Evolutionary conservation across 2,329 filamentous ascomycete species (phyloP).

Genomic region (Lecanicillium sp.): DNA sequence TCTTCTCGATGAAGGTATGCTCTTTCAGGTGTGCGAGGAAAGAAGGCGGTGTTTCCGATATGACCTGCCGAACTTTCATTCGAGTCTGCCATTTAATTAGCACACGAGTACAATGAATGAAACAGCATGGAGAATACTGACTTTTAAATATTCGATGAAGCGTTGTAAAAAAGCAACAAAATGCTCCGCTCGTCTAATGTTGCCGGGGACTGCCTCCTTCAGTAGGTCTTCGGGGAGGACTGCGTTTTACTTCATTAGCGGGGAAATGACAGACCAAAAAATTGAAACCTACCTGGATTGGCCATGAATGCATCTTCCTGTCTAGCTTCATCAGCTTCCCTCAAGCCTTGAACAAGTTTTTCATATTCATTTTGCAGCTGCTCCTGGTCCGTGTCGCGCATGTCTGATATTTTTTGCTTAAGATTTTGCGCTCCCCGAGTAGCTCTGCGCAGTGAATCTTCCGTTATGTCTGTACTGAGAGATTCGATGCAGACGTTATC

Average conservation of each 20-base stretch:
- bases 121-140: constrained; percentile 14
- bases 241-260: constrained; percentile 17
- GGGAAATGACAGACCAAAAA: background rate
- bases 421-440: constrained; percentile 85
- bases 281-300: constrained; percentile 58
- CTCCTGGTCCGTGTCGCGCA: constrained; percentile 91
- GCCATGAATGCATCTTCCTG: constrained; percentile 96
- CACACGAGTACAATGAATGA: background rate
- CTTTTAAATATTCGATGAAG: constrained; percentile 94
- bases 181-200: constrained; percentile 91
- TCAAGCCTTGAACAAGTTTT: constrained; percentile 86
- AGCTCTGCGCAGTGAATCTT: constrained; percentile 87
- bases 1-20: constrained; percentile 95
- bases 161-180: constrained; percentile 91
- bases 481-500: constrained; percentile 99
- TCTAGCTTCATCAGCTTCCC: constrained; percentile 79
- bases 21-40: constrained; percentile 91
- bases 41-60: constrained; percentile 91
- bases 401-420: constrained; percentile 83
- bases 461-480: constrained; percentile 90
- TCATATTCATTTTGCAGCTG: constrained; percentile 93
- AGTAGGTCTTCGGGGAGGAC: constrained; percentile 88
- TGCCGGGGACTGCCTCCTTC: constrained; percentile 92
- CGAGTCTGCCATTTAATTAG: constrained; percentile 53
- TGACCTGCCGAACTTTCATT: constrained; percentile 97